Percentiles rank a stretch among this genome's conserved stretches.
Conservation (phyloP, 768 basidiomycete species). For the Mycena venus region DNA sequence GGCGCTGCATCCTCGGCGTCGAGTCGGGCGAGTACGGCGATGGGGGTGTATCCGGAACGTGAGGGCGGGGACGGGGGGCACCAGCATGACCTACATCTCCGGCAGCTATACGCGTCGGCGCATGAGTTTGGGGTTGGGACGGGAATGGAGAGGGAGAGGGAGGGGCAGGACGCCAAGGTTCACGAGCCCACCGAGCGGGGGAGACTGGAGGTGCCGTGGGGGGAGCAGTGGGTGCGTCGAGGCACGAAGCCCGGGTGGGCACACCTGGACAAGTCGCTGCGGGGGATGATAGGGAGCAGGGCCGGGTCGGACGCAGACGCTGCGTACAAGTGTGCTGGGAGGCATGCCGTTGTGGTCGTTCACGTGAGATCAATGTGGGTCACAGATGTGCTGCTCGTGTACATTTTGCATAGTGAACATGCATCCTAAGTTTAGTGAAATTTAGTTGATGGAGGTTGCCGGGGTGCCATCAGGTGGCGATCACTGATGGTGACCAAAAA, state of each 20-base stretch:
- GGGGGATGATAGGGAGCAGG: not conserved
- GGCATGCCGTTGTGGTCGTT: slow-evolving; percentile 19
- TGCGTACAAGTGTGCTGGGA: slow-evolving; percentile 24
- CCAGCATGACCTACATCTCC: too few relatives aligned
- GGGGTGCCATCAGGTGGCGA: too few relatives aligned
- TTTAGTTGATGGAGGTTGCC: too few relatives aligned
- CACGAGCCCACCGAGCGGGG: slow-evolving; percentile 13
- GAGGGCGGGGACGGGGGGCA: too few relatives aligned
- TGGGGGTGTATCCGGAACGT: slow-evolving; percentile 25
- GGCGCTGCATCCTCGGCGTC: slow-evolving; percentile 49
- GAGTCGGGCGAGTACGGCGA: slow-evolving; percentile 43
- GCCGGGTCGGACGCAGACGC: slow-evolving; percentile 21
- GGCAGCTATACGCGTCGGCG: too few relatives aligned
- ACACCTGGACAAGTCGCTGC: not conserved
- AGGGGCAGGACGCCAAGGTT: slow-evolving; percentile 22
- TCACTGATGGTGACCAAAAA: too few relatives aligned
- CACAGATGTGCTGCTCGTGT: too few relatives aligned
- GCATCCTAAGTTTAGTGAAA: too few relatives aligned
- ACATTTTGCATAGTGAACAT: too few relatives aligned
- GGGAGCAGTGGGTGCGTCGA: slow-evolving; percentile 7
- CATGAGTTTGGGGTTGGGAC: slow-evolving; percentile 5
- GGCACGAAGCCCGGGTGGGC: slow-evolving; percentile 10
- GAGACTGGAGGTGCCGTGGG: slow-evolving; percentile 30
- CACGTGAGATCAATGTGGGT: too few relatives aligned
- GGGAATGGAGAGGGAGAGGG: slow-evolving; percentile 9